phyloP scores from a whole-genome alignment of 2,329 filamentous ascomycete genomes.

The Apiospora sp. region DNA sequence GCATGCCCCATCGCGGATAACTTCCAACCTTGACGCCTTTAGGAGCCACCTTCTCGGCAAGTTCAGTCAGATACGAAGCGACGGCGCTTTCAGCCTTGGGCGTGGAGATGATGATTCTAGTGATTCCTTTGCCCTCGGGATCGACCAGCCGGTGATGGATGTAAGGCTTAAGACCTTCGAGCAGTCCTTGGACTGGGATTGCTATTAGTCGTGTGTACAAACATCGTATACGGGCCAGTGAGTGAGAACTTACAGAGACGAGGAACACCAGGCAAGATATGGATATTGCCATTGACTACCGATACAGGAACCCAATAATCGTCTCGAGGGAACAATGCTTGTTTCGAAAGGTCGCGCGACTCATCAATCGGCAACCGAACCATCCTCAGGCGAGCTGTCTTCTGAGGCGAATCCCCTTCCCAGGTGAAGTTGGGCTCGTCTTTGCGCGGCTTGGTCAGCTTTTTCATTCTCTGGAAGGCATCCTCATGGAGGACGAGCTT shows the following conservation, averaged over 20 bases:
- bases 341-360: conserved; percentile 68
- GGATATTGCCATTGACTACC: conserved; percentile 90
- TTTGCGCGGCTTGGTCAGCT: conserved; percentile 76
- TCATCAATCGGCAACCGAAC: conserved; percentile 83
- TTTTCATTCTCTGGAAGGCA: conserved; percentile 84
- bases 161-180: conserved; percentile 77
- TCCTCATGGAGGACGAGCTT: conserved; percentile 79
- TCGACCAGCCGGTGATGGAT: conserved; percentile 77
- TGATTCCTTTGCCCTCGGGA: conserved; percentile 81
- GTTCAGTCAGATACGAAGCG: conserved; percentile 80
- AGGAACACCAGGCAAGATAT: conserved; percentile 92
- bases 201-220: neutral
- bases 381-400: conserved; percentile 89
- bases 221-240: neutral
- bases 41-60: conserved; percentile 76
- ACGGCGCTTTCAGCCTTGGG: conserved; percentile 87
- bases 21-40: conserved; percentile 92
- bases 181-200: conserved; percentile 71
- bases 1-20: conserved; percentile 92
- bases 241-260: conserved; percentile 67
- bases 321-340: conserved; percentile 80
- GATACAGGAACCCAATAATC: conserved; percentile 90
- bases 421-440: conserved; percentile 81
- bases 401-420: conserved; percentile 80
- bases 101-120: conserved; percentile 84